Evolutionary conservation across 2,329 filamentous ascomycete species (phyloP), one percentile per base, ranked within the genome.

Genomic region (Cladosporium sp.): DNA sequence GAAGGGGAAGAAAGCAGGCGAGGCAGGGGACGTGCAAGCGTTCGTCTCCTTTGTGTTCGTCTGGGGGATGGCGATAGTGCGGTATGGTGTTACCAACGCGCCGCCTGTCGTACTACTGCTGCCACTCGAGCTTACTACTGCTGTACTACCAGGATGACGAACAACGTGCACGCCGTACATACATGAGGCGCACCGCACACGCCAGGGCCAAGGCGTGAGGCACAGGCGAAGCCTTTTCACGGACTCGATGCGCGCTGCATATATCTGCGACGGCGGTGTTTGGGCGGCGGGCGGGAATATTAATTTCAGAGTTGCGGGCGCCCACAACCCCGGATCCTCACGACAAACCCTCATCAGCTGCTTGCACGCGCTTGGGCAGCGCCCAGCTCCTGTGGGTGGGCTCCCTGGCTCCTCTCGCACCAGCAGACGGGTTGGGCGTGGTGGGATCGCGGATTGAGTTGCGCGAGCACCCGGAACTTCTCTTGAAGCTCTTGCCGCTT

Each of bases 301-400:
- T 52, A 18, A 30, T 30, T 30, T 30, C 52, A 55, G 52, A 55
- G 57, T 59, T 59, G 57, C 57, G 57, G 57, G 24, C 57, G 57
- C 57, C 57, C 57, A 44, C 57, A 41, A 28, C 59, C 59, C 59
- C 59, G 59, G 59, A 62, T 62, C 59, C 59, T 62, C 59, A 62
- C 59, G 24, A 6, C 49, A 30, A 52, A 30, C n/a, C 12, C 49
- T 18, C 49, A 28, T 26, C 49, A 52, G 47, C 47, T 21, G n/a
- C 47, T 26, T 51, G 47, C 49, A 44, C 36, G 18, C 41, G 24
- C 28, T 52, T n/a, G 49, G 49, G 49, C 49, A 36, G 30, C 30
- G 30, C 30, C 30, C 34, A 12, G 34, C 34, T 36, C 34, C 34
- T 36, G 34, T 36, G 34, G 4, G 34, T 14, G 34, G 7, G 44